Evolutionary conservation across 495 filamentous ascomycete species (phyloP).

Genomic region (Penicillium coffeae): DNA sequence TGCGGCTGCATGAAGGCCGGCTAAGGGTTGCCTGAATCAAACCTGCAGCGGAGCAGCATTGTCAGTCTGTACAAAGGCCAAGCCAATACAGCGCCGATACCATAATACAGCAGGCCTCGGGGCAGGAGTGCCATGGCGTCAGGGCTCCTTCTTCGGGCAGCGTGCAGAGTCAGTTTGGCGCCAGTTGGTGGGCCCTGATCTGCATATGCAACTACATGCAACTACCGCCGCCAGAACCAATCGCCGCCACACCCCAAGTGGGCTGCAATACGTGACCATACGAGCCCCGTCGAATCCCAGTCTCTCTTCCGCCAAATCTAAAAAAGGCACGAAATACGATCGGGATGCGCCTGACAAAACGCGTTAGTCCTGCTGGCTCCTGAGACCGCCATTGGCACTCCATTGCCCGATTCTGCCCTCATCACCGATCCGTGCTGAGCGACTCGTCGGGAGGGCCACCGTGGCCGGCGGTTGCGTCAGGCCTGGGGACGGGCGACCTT

Average conservation of each 20-base stretch:
- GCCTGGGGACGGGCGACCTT: too few relatives aligned
- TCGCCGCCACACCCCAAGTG: slow-evolving; percentile 3
- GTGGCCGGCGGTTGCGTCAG: too few relatives aligned
- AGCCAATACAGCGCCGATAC: too few relatives aligned
- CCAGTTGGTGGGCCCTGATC: slow-evolving; percentile 25
- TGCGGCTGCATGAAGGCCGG: background rate
- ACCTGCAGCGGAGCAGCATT: background rate
- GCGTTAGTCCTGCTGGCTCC: slow-evolving; percentile 3
- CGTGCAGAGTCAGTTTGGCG: slow-evolving; percentile 22
- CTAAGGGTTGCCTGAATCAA: background rate
- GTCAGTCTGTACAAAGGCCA: too few relatives aligned
- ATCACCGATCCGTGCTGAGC: background rate
- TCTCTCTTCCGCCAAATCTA: background rate
- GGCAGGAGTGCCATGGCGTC: slow-evolving; percentile 26
- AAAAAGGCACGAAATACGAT: slow-evolving; percentile 11
- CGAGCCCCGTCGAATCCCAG: background rate
- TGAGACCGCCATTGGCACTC: background rate
- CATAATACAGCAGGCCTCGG: too few relatives aligned
- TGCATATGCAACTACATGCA: slow-evolving; percentile 14
- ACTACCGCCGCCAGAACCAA: slow-evolving; percentile 7
- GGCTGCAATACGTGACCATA: slow-evolving; percentile 10
- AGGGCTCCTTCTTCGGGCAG: slow-evolving; percentile 26
- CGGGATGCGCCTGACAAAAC: slow-evolving; percentile 19
- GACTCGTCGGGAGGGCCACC: too few relatives aligned
- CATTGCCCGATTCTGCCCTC: background rate